Percentiles rank a stretch among this genome's conserved stretches.
These are phyloP conservation scores for Lithohypha guttulata DNA, from an alignment of 2,329 filamentous ascomycete species.

Conservation along the genomic window DNA sequence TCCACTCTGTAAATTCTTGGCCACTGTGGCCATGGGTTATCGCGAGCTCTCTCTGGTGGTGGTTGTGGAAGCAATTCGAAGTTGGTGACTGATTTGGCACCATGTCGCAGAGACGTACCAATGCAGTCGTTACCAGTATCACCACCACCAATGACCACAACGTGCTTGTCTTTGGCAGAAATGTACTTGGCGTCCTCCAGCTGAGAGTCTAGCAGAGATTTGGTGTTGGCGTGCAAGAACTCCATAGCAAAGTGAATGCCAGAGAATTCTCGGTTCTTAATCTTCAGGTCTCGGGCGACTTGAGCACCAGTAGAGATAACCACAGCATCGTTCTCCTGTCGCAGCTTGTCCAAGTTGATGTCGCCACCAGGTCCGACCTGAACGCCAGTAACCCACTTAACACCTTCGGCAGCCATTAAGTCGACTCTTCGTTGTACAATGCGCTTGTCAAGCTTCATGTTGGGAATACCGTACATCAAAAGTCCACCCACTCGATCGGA, in stretches of 20 bases:
- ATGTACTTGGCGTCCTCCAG: constrained; percentile 78
- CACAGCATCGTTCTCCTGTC: constrained; percentile 66
- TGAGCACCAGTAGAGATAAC: constrained; percentile 88
- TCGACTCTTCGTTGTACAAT: constrained; percentile 91
- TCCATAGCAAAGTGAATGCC: constrained; percentile 96
- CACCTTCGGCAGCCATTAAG: constrained; percentile 83
- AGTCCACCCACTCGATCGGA: constrained; percentile 82
- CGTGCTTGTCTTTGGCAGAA: constrained; percentile 88
- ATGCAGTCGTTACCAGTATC: constrained; percentile 98
- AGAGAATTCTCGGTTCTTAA: constrained; percentile 75
- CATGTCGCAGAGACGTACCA: constrained; percentile 88
- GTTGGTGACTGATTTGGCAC: constrained; percentile 91
- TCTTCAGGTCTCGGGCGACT: constrained; percentile 82
- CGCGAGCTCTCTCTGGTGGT: constrained; percentile 74
- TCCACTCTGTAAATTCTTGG: constrained; percentile 97
- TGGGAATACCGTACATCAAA: constrained; percentile 96
- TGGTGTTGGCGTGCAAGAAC: constrained; percentile 95
- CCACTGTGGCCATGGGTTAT: constrained; percentile 99
- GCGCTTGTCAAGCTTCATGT: constrained; percentile 99
- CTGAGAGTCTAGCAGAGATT: constrained; percentile 87
- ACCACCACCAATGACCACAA: constrained; percentile 93
- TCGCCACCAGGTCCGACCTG: constrained; percentile 65
- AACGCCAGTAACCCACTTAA: constrained; percentile 69
- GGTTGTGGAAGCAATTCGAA: constrained; percentile 93
- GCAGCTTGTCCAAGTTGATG: constrained; percentile 58